These are phyloP conservation scores for Metschnikowia bowlesiae DNA, from an alignment of 805 yeast genomes.

Conservation along the genomic window DNA sequence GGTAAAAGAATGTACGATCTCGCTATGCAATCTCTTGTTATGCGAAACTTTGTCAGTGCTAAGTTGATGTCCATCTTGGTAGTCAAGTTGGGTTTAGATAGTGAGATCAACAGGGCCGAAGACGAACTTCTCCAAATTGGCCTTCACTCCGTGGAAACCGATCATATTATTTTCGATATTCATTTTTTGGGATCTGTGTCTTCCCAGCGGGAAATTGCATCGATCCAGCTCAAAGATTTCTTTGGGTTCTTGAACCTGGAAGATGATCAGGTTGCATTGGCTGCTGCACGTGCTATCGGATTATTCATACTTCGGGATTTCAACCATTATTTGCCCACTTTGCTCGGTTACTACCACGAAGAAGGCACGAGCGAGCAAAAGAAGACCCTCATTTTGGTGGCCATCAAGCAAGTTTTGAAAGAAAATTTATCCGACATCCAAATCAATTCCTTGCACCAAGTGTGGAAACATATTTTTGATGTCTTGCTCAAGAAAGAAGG, in stretches of 20 bases:
- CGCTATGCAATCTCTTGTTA: constrained; percentile 14
- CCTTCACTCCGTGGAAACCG: constrained; percentile 8
- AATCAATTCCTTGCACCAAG: constrained; percentile 1
- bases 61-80: constrained; percentile 23
- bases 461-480: constrained; percentile 12
- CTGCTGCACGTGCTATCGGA: constrained; percentile 54
- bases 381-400: constrained; percentile 15
- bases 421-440: constrained; percentile 7
- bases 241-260: constrained; percentile 10
- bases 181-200: constrained; percentile 50
- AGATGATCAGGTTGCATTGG: constrained; percentile 35
- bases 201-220: constrained; percentile 1
- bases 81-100: constrained; percentile 13
- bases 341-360: constrained; percentile 24
- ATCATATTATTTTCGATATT: constrained; percentile 28
- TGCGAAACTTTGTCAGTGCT: constrained; percentile 23
- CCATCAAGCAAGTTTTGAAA: constrained; percentile 21
- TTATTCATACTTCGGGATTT: constrained; percentile 41
- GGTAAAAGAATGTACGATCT: constrained; percentile 3
- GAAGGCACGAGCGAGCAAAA: constrained; percentile 7
- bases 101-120: constrained; percentile 24
- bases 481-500: constrained; percentile 7
- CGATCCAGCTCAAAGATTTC: constrained; percentile 33
- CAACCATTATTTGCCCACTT: constrained; percentile 30
- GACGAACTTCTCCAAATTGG: constrained; percentile 27